These are phyloP conservation scores for Fraxinus anomala DNA, from an alignment of 257 asterid genomes.

Conservation along the genomic window DNA sequence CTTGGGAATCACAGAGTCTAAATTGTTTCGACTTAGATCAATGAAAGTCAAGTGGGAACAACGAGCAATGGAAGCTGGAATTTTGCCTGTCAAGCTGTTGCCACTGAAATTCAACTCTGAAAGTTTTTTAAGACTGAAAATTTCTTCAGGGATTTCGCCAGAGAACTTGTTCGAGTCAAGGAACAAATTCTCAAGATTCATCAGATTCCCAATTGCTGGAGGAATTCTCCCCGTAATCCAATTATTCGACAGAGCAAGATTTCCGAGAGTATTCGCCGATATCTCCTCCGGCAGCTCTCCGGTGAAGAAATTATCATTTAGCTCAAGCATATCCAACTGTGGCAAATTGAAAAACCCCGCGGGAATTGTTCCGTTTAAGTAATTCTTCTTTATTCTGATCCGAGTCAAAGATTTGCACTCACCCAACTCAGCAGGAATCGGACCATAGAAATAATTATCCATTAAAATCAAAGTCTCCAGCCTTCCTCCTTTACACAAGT, in stretches of 20 bases:
- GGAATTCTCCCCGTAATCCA: constrained; percentile 59
- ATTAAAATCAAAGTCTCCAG: constrained; percentile 55
- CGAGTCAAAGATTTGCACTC: constrained; percentile 51
- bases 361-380: constrained; percentile 68
- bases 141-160: constrained; percentile 59
- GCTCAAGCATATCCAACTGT: constrained; percentile 54
- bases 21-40: constrained; percentile 53
- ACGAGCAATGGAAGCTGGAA: constrained; percentile 43
- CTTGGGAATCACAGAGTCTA: constrained; percentile 51
- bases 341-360: constrained; percentile 64
- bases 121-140: constrained; percentile 50
- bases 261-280: constrained; percentile 33
- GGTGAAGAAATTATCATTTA: constrained; percentile 52
- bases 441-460: constrained; percentile 59
- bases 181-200: constrained; percentile 45
- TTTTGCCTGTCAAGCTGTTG: constrained; percentile 60
- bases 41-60: constrained; percentile 44
- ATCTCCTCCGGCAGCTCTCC: constrained; percentile 66
- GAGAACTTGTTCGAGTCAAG: constrained; percentile 60
- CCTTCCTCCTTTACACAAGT: constrained; percentile 62
- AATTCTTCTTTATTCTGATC: constrained; percentile 58
- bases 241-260: constrained; percentile 57
- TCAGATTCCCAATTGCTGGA: constrained; percentile 47
- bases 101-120: constrained; percentile 51
- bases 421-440: constrained; percentile 66